phyloP scores from a whole-genome alignment of 805 yeast genomes.

The Candida morakotiae region DNA sequence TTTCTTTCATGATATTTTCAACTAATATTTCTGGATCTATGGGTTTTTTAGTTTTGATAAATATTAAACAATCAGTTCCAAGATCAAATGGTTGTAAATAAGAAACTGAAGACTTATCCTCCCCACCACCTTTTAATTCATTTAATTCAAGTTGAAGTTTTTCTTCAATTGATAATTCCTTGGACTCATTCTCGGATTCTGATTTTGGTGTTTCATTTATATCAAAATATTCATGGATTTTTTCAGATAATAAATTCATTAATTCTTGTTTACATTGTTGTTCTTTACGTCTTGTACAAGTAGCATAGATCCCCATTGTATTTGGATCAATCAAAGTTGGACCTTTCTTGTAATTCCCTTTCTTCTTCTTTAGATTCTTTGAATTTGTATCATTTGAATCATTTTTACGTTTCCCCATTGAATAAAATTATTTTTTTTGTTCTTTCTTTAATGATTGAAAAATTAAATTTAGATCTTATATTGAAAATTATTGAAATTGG shows the following conservation, averaged over 20 bases:
- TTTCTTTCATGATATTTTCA: conserved; percentile 56
- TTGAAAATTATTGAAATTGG: conserved; percentile 8
- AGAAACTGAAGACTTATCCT: conserved; percentile 12
- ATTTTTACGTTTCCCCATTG: conserved; percentile 3
- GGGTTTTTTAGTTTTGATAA: conserved; percentile 76
- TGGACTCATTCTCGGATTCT: conserved; percentile 14
- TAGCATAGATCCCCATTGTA: conserved; percentile 83
- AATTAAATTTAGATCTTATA: conserved; percentile 9
- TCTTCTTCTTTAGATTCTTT: conserved; percentile 26
- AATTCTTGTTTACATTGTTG: conserved; percentile 73
- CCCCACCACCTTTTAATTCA: conserved; percentile 37
- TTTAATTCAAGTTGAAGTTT: conserved; percentile 66
- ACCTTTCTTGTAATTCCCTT: conserved; percentile 37
- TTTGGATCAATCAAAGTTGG: conserved; percentile 67
- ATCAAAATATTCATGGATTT: conserved; percentile 30
- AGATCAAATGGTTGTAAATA: conserved; percentile 57
- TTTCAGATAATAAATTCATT: conserved; percentile 46
- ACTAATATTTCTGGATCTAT: conserved; percentile 75
- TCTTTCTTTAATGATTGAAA: not conserved
- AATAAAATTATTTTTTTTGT: not conserved
- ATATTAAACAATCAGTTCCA: conserved; percentile 80
- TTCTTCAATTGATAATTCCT: conserved; percentile 64
- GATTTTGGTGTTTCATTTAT: conserved; percentile 31
- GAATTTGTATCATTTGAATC: conserved; percentile 15
- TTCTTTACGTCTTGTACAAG: conserved; percentile 83